Base-by-base conservation (phyloP, 2,329 filamentous ascomycete genomes). In the Berkeleyomyces rouxiae region DNA sequence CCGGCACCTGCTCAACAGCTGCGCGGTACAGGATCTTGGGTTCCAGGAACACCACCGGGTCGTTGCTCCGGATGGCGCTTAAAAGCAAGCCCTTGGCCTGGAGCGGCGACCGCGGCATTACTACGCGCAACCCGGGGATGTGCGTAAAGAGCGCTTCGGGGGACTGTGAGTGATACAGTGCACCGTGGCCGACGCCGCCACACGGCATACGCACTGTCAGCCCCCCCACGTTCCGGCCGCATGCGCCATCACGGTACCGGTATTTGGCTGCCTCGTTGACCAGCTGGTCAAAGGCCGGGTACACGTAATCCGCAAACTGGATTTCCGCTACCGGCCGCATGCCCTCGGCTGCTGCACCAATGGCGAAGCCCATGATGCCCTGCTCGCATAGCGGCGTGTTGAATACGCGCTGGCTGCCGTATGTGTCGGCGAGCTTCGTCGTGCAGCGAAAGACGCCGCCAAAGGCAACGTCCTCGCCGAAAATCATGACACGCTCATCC, bases 381-480 rank as follows among this genome's bases (percentile, higher is more conserved):
- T 97, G 93, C 72, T 99, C 93, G 42, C 86, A 89, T 67, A 99
- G 75, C 0, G 93, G 93, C 16, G 91, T 97, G 74, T 99, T 97
- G 79, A 99, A 99, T 42, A 99, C 91, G 63, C 93, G 81, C 64
- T 93, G 87, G 2, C 83, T 80, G 7, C 93, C 93, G 72, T 93
- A 95, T 63, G 89, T 89, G 66, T 90, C 87, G 40, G 90, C 84
- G 13, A 99, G 79, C 68, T 91, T 89, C 84, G 93, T 92, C 40
- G 89, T 92, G 74, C 90, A 96, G 63, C 93, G 82, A 71, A 99
- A 99, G 13, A 99, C 93, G 61, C 93, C 93, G 49, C 93, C 93
- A 67, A 99, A 99, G 11, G 93, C 89, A 6, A 99, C 90, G 71
- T 99, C 93, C 74, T 99, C 93, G 49, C 93, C 93, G 69, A 99